Evolutionary conservation across 1,284 basidiomycete species (phyloP), one percentile per base, ranked within the genome.

Genomic region (Vanrija sp.): DNA sequence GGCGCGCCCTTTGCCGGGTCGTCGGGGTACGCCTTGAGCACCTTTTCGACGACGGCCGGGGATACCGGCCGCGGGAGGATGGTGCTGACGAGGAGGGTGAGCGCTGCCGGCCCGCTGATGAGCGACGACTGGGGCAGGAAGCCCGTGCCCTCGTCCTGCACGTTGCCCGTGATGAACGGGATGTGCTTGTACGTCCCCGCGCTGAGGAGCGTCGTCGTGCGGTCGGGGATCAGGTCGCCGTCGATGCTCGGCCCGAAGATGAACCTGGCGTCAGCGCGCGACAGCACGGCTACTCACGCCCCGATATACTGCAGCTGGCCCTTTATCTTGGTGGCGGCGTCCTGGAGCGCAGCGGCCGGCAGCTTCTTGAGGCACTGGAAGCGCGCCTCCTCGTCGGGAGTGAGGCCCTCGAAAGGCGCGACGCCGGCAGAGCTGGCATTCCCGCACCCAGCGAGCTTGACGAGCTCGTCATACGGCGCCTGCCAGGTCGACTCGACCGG

Each of bases 111-210:
- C 20, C 60, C 47, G 10, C 71, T 41, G 38, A 18, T 49, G 51
- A 19, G 63, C 66, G 39, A 66, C 65, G 41, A 55, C 56, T 8
- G 24, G 9, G 35, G 27, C 14, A 37, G 6, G 18, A 20, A 20
- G 6, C 24, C 20, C 25, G 38, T 36, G 16, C 39, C 31, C 67
- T 75, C 73, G 51, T 75, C 73, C 24, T 64, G 60, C 54, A 55
- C 57, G 56, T 70, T 71, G 16, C 77, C 73, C 14, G 66, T 64
- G 48, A 78, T 72, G 53, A 73, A 75, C 0, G 77, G 75, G 12
- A 71, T 66, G 25, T 66, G 63, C 0, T 65, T 63, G 49, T 74
- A 70, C 35, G 60, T 45, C 19, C 71, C 72, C 41, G 63, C 41
- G 8, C 54, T 54, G 15, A 77, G 44, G 25, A 76, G 59, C 22